Evolutionary conservation across 2,329 filamentous ascomycete species (phyloP).

Genomic region (Fusarium udum): DNA sequence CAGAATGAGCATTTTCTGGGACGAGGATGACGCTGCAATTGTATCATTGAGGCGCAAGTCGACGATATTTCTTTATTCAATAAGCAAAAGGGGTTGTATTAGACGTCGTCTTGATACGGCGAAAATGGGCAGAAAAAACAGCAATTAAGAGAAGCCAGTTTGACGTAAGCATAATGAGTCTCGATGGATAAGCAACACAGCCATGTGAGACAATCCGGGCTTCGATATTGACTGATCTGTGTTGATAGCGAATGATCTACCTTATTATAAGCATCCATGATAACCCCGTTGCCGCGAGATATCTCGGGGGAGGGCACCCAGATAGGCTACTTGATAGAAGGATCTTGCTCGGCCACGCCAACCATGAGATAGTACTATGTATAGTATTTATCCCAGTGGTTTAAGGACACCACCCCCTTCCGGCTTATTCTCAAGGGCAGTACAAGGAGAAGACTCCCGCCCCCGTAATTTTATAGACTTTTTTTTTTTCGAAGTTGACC

Average conservation of each 20-base stretch:
- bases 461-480: constrained; percentile 6
- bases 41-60: constrained; percentile 31
- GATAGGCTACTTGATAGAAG: not conserved
- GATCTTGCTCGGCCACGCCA: not conserved
- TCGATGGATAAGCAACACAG: not conserved
- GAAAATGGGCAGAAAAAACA: not conserved
- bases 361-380: not conserved
- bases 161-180: constrained; percentile 18
- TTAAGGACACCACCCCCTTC: not conserved
- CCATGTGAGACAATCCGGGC: not conserved
- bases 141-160: constrained; percentile 30
- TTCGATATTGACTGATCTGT: not conserved
- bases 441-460: not conserved
- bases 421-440: not conserved
- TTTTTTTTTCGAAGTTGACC: constrained; percentile 26
- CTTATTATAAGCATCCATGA: not conserved
- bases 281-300: not conserved
- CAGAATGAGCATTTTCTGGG: constrained; percentile 14
- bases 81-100: constrained; percentile 2
- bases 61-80: constrained; percentile 22
- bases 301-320: not conserved
- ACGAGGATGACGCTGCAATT: constrained; percentile 19
- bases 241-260: not conserved
- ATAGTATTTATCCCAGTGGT: too few species aligned
- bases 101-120: constrained; percentile 10